Evolutionary conservation across 208 protist genomes (phyloP), one percentile per base, ranked within the genome.

Genomic region (Novymonas esmeraldas): DNA sequence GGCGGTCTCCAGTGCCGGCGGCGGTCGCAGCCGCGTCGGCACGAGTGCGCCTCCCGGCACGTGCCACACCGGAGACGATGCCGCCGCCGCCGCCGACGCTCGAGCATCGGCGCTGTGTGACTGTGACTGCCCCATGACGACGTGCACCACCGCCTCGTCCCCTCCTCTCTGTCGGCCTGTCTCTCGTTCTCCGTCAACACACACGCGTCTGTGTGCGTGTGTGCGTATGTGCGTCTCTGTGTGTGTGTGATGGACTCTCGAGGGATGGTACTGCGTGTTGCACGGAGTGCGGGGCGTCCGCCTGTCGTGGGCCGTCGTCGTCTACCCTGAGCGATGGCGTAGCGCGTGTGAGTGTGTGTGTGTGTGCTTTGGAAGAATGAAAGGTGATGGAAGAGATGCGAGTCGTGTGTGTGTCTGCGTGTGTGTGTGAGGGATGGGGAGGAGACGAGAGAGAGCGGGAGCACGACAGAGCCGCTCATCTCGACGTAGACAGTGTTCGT

Each of bases 61-160:
- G 26, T 20, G 26, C 56, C 11, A 31, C 56, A 2, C 1, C 24
- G 24, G 14, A 34, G 22, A 38, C 4, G 56, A 5, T 20, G 31
- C 14, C 56, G 7, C 7, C 11, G 11, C 46, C 46, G 20, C 3
- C 38, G 60, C 46, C 24, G 58, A 44, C 50, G 48, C 58, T 73
- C 0, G n/a, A n/a, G n/a, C n/a, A n/a, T n/a, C n/a, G n/a, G n/a
- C n/a, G n/a, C n/a, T n/a, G n/a, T n/a, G n/a, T n/a, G n/a, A n/a
- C n/a, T 59, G 50, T 7, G 16, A 6, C 26, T 73, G 57, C 0
- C 67, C 67, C 67, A 73, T 73, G 13, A 33, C 38, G 20, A 59
- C 2, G 24, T n/a, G n/a, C n/a, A n/a, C n/a, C n/a, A n/a, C n/a
- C n/a, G n/a, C n/a, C n/a, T n/a, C n/a, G n/a, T n/a, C n/a, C n/a